Evolutionary conservation across 495 filamentous ascomycete species (phyloP).

Genomic region (Aspergillus incahuasiensis): DNA sequence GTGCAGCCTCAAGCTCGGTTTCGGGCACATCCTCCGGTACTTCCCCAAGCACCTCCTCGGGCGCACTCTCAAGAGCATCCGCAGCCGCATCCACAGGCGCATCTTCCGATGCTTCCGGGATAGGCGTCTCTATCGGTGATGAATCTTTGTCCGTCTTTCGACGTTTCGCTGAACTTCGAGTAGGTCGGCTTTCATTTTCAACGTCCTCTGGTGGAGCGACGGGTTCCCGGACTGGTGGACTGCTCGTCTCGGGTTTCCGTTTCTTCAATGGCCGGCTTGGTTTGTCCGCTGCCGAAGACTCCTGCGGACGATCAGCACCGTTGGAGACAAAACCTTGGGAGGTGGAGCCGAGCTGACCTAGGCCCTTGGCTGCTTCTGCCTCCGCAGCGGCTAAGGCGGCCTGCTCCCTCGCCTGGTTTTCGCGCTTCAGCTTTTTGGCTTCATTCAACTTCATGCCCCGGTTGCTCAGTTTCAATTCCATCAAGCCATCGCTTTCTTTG

Average conservation of each 20-base stretch:
- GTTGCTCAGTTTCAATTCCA: constrained; percentile 59
- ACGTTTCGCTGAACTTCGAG: constrained; percentile 22
- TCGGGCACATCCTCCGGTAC: no score
- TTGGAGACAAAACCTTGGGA: constrained; percentile 12
- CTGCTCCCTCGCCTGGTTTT: constrained; percentile 63
- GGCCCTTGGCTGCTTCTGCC: constrained; percentile 58
- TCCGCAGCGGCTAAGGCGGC: constrained; percentile 43
- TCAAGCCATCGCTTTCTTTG: constrained; percentile 34
- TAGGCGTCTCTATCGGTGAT: constrained; percentile 23
- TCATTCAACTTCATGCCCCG: constrained; percentile 89
- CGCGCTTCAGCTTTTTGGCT: constrained; percentile 85
- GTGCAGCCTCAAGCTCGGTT: background rate
- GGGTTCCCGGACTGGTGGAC: constrained; percentile 19
- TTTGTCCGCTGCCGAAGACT: constrained; percentile 14
- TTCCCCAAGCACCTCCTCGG: no score
- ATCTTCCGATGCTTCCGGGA: background rate
- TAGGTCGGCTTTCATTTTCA: constrained; percentile 16
- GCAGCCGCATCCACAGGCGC: background rate
- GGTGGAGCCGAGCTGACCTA: constrained; percentile 27
- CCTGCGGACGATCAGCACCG: constrained; percentile 13
- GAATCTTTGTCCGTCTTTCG: constrained; percentile 21
- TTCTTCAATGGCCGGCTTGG: constrained; percentile 26
- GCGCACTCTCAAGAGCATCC: no score
- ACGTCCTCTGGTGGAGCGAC: constrained; percentile 9
- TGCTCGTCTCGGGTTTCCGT: constrained; percentile 25